Evolutionary conservation across 2,329 filamentous ascomycete genomes (phyloP), one percentile per base, ranked within the genome.

Genomic region (Apiospora arundinis): DNA sequence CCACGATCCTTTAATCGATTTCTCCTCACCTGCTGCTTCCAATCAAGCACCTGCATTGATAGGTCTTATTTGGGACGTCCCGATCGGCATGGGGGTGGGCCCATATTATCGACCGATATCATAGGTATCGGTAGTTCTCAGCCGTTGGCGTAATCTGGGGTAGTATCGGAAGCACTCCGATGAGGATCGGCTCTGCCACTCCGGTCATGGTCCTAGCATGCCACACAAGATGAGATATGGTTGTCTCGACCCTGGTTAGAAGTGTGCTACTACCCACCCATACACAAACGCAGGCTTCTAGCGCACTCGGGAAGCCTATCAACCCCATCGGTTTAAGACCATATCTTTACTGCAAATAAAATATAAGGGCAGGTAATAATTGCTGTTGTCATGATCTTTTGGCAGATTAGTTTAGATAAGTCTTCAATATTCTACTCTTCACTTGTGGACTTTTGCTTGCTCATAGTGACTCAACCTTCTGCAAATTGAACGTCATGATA

Each of bases 91-190:
- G 32, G 21, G 21, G 21, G 37, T 40, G 12, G 21, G 32, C 56
- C 56, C 56, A 32, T 32, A 40, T 63, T 63, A 37, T 28, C 16
- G 28, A 37, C 52, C 18, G 52, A n/a, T 21, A n/a, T 12, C 7
- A 60, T 60, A 60, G 52, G 52, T 5, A 28, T 60, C 52, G 56
- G 56, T 5, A 40, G 18, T 40, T 40, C 8, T 4, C 18, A 40
- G 28, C 18, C 32, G 56, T 63, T 12, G 56, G 9, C n/a, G 32
- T n/a, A 63, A 32, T 63, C 56, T 63, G 56, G 56, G 56, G 56
- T n/a, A 40, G 56, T n/a, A 40, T 40, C 32, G 32, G 56, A 21
- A 9, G 1, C 18, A 21, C 32, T 40, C 56, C 32, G 32, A 40
- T n/a, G 21, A 63, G 9, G 8, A 40, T 63, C 56, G 56, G 56